phyloP scores from a whole-genome alignment of 495 filamentous ascomycete species.

The Neurospora cerealis region DNA sequence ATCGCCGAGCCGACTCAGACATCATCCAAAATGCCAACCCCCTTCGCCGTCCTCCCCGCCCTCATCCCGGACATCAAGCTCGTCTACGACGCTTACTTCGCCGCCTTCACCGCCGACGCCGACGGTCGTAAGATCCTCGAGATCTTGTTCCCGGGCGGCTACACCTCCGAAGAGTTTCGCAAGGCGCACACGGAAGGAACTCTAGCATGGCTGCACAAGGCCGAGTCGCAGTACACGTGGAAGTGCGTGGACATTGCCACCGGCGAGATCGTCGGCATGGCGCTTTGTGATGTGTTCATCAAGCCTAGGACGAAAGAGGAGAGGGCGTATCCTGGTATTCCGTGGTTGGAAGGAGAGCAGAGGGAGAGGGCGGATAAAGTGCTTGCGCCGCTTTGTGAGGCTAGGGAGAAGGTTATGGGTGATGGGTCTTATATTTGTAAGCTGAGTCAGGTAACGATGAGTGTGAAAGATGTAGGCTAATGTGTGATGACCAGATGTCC shows the following conservation, averaged over 20 bases:
- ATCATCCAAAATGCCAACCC: constrained; percentile 16
- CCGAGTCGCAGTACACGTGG: constrained; percentile 24
- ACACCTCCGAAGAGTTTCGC: constrained; percentile 21
- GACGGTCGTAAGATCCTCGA: constrained; percentile 19
- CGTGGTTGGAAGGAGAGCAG: constrained; percentile 25
- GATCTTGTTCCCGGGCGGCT: constrained; percentile 24
- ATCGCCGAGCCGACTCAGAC: not conserved
- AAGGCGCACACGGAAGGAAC: constrained; percentile 24
- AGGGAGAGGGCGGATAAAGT: constrained; percentile 19
- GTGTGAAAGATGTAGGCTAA: not conserved
- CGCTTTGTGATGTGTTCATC: constrained; percentile 21
- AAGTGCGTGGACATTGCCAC: constrained; percentile 29
- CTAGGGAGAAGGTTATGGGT: constrained; percentile 22
- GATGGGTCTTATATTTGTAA: constrained; percentile 20
- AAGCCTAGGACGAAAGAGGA: constrained; percentile 8
- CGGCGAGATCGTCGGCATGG: constrained; percentile 27
- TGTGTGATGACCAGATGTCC: constrained; percentile 11
- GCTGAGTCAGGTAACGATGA: not conserved
- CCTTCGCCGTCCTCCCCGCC: constrained; percentile 26
- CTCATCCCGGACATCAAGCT: constrained; percentile 29
- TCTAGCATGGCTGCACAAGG: constrained; percentile 22
- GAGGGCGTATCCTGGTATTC: constrained; percentile 15
- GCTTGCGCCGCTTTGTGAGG: constrained; percentile 20
- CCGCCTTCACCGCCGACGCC: constrained; percentile 22
- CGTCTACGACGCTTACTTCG: constrained; percentile 33